These are phyloP conservation scores for Myxozyma udenii DNA, from an alignment of 805 yeast genomes.

Conservation along the genomic window DNA sequence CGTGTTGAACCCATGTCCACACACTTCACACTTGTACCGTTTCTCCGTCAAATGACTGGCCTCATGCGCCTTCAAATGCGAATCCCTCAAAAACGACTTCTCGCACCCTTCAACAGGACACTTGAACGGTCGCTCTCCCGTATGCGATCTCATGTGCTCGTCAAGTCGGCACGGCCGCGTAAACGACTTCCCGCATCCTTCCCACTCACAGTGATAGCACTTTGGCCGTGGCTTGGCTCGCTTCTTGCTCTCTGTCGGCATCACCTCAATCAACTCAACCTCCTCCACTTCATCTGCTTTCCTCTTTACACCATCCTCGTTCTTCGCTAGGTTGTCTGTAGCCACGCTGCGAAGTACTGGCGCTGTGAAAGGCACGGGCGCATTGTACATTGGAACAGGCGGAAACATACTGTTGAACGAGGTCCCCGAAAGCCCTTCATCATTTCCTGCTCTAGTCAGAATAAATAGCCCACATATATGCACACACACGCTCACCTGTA, in stretches of 20 bases:
- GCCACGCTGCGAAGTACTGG: too few species aligned
- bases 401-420: too few species aligned
- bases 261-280: not conserved
- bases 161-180: conserved; percentile 76
- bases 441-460: too few species aligned
- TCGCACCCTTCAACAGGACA: conserved; percentile 58
- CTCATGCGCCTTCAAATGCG: conserved; percentile 75
- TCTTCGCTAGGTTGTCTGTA: not conserved
- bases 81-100: conserved; percentile 64
- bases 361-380: too few species aligned
- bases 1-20: conserved; percentile 80
- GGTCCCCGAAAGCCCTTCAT: too few species aligned
- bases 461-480: too few species aligned
- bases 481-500: too few species aligned
- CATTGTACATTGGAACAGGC: too few species aligned
- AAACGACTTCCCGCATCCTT: conserved; percentile 72
- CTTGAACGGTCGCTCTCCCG: conserved; percentile 69
- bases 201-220: conserved; percentile 58
- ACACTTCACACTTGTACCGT: conserved; percentile 47
- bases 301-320: conserved; percentile 1
- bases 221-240: conserved; percentile 48
- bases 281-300: not conserved
- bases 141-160: conserved; percentile 77
- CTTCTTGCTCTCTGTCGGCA: conserved; percentile 1
- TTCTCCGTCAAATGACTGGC: conserved; percentile 35